phyloP scores from a whole-genome alignment of 1,284 basidiomycete genomes.

The Dichomitus squalens region DNA sequence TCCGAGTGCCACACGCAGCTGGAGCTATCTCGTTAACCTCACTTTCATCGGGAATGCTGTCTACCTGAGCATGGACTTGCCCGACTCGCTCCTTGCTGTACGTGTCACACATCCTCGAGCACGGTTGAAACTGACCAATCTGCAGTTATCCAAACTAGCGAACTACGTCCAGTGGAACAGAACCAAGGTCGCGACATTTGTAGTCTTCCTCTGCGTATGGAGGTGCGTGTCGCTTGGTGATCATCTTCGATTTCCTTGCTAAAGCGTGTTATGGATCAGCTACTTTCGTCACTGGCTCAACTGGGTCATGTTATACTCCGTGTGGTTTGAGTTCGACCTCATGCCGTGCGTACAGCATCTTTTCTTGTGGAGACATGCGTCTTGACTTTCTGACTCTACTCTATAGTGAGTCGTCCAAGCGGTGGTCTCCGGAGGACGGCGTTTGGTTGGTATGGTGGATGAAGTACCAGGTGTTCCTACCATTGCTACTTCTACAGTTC shows the following conservation, averaged over 20 bases:
- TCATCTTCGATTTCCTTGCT: slow-evolving; percentile 1
- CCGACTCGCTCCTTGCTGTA: slow-evolving; percentile 88
- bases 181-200: slow-evolving; percentile 69
- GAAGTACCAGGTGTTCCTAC: slow-evolving; percentile 79
- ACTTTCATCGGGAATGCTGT: slow-evolving; percentile 93
- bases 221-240: slow-evolving; percentile 54
- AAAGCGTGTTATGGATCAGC: slow-evolving; percentile 40
- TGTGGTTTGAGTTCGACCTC: slow-evolving; percentile 81
- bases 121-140: neutral
- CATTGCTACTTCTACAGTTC: slow-evolving; percentile 75
- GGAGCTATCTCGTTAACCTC: slow-evolving; percentile 85
- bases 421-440: slow-evolving; percentile 67
- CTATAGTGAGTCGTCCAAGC: slow-evolving; percentile 54
- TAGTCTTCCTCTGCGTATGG: slow-evolving; percentile 77
- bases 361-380: neutral
- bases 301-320: slow-evolving; percentile 84
- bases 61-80: slow-evolving; percentile 96
- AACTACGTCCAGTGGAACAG: slow-evolving; percentile 81
- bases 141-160: slow-evolving; percentile 79
- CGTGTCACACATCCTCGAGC: slow-evolving; percentile 31
- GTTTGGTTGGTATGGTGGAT: slow-evolving; percentile 81
- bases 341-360: slow-evolving; percentile 65
- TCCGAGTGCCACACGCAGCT: slow-evolving; percentile 45
- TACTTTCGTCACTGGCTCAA: slow-evolving; percentile 98
- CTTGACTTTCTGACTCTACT: neutral